Percentiles rank a stretch among this genome's conserved stretches.
Conservation (phyloP, 306 rosid species). For the Cicer cuneatum region DNA sequence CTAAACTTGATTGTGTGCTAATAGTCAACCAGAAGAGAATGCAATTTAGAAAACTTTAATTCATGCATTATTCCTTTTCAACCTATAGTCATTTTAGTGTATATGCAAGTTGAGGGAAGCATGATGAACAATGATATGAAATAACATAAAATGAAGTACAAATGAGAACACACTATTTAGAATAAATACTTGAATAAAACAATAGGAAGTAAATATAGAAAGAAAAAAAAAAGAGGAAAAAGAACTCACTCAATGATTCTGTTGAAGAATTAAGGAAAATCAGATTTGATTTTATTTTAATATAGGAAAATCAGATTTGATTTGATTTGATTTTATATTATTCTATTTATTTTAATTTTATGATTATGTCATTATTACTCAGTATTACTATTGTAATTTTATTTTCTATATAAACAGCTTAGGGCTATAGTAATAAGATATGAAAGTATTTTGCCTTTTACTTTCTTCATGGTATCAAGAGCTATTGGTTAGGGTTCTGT, state of each 20-base stretch:
- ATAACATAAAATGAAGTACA: constrained; percentile 14
- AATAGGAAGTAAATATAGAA: background rate
- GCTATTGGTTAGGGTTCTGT: too few relatives aligned
- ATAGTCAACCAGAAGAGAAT: constrained; percentile 38
- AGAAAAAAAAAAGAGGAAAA: background rate
- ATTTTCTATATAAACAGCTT: too few relatives aligned
- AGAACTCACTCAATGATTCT: background rate
- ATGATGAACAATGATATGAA: constrained; percentile 10
- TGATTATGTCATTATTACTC: too few relatives aligned
- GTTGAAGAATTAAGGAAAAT: too few relatives aligned
- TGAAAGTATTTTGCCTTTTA: too few relatives aligned
- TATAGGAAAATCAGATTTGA: too few relatives aligned
- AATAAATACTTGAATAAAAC: constrained; percentile 29
- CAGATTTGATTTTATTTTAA: too few relatives aligned
- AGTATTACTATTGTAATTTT: too few relatives aligned
- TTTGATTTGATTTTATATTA: too few relatives aligned
- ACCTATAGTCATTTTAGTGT: constrained; percentile 22
- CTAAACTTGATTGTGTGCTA: constrained; percentile 26
- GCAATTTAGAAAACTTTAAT: constrained; percentile 23
- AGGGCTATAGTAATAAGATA: too few relatives aligned
- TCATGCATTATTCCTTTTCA: constrained; percentile 40
- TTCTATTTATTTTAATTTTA: too few relatives aligned
- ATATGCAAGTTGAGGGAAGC: constrained; percentile 7
- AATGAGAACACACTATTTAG: constrained; percentile 9
- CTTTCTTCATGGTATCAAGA: too few relatives aligned